Evolutionary conservation across 2,329 filamentous ascomycete species (phyloP).

Genomic region (Coleophoma eucalyptorum): DNA sequence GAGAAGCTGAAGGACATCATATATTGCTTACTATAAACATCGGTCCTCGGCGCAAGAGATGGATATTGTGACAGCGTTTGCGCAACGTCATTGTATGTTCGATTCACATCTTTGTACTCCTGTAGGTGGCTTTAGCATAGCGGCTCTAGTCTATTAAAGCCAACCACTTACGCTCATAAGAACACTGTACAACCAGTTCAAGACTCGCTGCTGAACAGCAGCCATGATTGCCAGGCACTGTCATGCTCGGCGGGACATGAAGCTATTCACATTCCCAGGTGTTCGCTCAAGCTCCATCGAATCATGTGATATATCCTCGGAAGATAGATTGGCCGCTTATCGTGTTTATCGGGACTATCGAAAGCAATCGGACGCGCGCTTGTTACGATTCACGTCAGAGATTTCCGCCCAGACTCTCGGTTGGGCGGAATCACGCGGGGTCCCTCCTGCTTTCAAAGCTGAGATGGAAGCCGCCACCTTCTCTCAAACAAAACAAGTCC

Average conservation of each 20-base stretch:
- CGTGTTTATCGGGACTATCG: background rate
- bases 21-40: slow-evolving; percentile 77
- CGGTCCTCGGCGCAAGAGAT: slow-evolving; percentile 79
- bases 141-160: background rate
- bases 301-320: slow-evolving; percentile 9
- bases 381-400: too few species aligned
- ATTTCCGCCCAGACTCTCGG: background rate
- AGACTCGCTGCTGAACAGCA: slow-evolving; percentile 81
- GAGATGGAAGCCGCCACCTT: background rate
- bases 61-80: slow-evolving; percentile 76
- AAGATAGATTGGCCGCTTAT: background rate
- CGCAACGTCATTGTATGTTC: slow-evolving; percentile 88
- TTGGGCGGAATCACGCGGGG: background rate
- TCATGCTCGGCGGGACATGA: slow-evolving; percentile 13
- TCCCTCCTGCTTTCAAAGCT: background rate
- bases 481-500: background rate
- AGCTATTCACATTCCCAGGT: slow-evolving; percentile 13
- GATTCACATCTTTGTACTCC: slow-evolving; percentile 92
- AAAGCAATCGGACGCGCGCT: too few species aligned
- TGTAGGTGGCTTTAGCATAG: slow-evolving; percentile 34
- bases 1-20: background rate
- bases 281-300: slow-evolving; percentile 6
- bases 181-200: slow-evolving; percentile 95
- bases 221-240: slow-evolving; percentile 22
- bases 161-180: slow-evolving; percentile 62